phyloP scores from a whole-genome alignment of 176 grass and related monocot genomes.

The Canna indica region DNA sequence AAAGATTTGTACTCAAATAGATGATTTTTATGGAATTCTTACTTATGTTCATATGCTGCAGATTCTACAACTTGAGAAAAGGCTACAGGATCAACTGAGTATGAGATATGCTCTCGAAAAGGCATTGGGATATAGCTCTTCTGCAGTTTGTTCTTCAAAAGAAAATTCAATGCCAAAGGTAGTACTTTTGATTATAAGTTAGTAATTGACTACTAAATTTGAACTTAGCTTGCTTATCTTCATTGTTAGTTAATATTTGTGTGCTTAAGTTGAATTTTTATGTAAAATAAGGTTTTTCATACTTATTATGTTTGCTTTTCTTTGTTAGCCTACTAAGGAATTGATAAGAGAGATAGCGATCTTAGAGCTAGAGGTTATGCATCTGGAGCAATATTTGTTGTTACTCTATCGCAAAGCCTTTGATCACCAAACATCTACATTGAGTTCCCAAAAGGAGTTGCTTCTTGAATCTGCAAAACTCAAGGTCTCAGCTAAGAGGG shows the following conservation, averaged over 20 bases:
- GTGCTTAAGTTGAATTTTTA: neutral
- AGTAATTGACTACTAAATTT: neutral
- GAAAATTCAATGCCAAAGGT: constrained; percentile 83
- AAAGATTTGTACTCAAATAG: neutral
- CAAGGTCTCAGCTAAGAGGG: constrained; percentile 19
- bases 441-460: constrained; percentile 13
- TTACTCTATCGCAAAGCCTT: constrained; percentile 82
- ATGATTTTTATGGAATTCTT: neutral
- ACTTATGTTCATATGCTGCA: constrained; percentile 17
- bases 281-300: neutral
- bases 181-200: neutral
- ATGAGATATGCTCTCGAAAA: constrained; percentile 68
- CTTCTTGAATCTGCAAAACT: constrained; percentile 18
- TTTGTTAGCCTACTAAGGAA: constrained; percentile 66
- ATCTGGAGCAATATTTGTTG: constrained; percentile 95
- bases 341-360: constrained; percentile 86
- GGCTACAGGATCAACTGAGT: constrained; percentile 64
- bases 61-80: constrained; percentile 75
- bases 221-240: neutral
- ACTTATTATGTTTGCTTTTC: neutral
- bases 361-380: constrained; percentile 84
- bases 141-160: constrained; percentile 37
- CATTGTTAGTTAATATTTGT: neutral
- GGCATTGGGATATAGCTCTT: constrained; percentile 48
- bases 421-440: constrained; percentile 50